Conservation (phyloP, 2,329 filamentous ascomycete species). For the Esteya vermicola region DNA sequence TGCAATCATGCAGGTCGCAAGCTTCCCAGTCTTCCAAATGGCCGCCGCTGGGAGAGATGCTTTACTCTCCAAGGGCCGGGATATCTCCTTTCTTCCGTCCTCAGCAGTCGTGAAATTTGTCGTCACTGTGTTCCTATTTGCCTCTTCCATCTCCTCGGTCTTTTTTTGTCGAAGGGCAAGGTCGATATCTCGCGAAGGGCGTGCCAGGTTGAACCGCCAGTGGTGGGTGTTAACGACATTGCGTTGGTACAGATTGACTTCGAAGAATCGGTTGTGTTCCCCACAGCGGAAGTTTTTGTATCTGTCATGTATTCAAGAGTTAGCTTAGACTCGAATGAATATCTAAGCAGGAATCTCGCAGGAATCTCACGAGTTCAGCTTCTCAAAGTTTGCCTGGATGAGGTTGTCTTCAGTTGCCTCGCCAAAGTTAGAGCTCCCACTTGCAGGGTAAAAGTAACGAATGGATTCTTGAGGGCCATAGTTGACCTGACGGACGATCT, state of each 20-base stretch:
- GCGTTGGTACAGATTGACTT: slow-evolving; percentile 33
- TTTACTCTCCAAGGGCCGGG: too few species aligned
- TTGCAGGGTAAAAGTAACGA: slow-evolving; percentile 22
- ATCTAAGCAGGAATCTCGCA: too few species aligned
- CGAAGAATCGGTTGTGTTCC: slow-evolving; percentile 30
- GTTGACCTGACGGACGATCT: slow-evolving; percentile 29
- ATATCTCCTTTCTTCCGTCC: too few species aligned
- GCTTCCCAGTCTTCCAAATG: too few species aligned
- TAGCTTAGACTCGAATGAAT: not conserved
- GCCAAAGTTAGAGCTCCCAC: slow-evolving; percentile 12
- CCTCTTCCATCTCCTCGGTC: too few species aligned
- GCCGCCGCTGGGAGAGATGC: too few species aligned
- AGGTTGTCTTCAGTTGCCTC: slow-evolving; percentile 23
- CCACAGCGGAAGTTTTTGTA: slow-evolving; percentile 32
- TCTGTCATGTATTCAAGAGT: slow-evolving; percentile 13
- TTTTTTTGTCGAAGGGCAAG: too few species aligned
- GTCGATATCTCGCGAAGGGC: slow-evolving; percentile 25
- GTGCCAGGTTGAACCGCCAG: slow-evolving; percentile 27
- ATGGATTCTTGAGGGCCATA: slow-evolving; percentile 27
- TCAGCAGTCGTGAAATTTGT: too few species aligned
- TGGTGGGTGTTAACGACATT: slow-evolving; percentile 28
- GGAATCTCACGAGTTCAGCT: slow-evolving; percentile 25
- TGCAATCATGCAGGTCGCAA: too few species aligned
- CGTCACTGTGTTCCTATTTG: too few species aligned
- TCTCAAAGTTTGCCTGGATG: slow-evolving; percentile 27